Conservation (phyloP, 2,329 filamentous ascomycete species). For the Corynespora cassiicola region DNA sequence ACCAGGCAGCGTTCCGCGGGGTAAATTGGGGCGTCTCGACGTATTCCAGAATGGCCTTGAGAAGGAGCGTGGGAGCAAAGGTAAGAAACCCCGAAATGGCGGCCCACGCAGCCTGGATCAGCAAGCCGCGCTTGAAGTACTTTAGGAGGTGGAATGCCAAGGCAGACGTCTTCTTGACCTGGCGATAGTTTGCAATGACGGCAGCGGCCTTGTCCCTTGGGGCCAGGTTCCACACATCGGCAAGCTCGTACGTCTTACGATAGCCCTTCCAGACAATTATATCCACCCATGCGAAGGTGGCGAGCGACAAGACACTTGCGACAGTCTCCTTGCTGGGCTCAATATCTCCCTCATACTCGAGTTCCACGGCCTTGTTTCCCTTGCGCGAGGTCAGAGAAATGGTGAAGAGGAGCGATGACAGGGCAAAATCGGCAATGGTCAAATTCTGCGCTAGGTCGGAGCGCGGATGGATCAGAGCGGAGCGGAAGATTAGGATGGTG, state of each 20-base stretch:
- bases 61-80: slow-evolving; percentile 87
- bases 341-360: slow-evolving; percentile 89
- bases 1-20: slow-evolving; percentile 89
- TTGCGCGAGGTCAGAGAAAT: slow-evolving; percentile 84
- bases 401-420: slow-evolving; percentile 75
- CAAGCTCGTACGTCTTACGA: slow-evolving; percentile 80
- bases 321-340: slow-evolving; percentile 86
- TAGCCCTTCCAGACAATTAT: slow-evolving; percentile 88
- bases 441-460: slow-evolving; percentile 69
- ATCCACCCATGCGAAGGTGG: slow-evolving; percentile 91
- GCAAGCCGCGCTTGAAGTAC: slow-evolving; percentile 79
- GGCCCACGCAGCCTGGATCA: slow-evolving; percentile 82
- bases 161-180: slow-evolving; percentile 79
- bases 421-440: slow-evolving; percentile 74
- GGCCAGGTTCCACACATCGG: slow-evolving; percentile 89
- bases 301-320: slow-evolving; percentile 86
- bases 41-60: slow-evolving; percentile 91
- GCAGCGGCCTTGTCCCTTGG: slow-evolving; percentile 85
- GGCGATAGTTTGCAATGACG: slow-evolving; percentile 82
- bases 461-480: slow-evolving; percentile 77
- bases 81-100: slow-evolving; percentile 81
- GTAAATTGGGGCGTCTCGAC: slow-evolving; percentile 81
- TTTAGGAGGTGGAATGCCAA: slow-evolving; percentile 81
- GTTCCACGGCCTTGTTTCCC: slow-evolving; percentile 85
- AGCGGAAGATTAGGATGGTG: slow-evolving; percentile 79